Conservation (phyloP, 768 basidiomycete species). For the Tubosaeta sp. region DNA sequence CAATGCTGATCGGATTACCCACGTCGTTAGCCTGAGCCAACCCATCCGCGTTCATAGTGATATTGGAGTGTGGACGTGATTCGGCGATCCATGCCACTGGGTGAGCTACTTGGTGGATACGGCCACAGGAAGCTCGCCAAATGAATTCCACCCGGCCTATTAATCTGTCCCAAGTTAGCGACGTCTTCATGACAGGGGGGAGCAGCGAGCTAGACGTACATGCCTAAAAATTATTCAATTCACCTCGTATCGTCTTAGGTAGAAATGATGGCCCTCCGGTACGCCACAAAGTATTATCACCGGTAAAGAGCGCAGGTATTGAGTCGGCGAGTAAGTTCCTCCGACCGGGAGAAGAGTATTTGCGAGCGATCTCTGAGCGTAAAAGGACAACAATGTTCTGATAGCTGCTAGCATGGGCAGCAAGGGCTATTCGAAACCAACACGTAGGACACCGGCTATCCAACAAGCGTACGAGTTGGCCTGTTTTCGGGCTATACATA, state of each 20-base stretch:
- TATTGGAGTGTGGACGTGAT: not conserved
- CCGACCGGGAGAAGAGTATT: not conserved
- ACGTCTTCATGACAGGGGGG: not conserved
- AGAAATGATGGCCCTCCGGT: not conserved
- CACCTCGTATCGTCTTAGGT: not conserved
- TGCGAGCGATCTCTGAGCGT: not conserved
- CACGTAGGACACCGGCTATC: not conserved
- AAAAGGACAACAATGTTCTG: not conserved
- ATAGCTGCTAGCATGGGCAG: not conserved
- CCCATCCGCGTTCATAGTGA: not conserved
- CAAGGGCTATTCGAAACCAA: not conserved
- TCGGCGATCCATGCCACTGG: not conserved
- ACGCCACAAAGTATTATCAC: not conserved
- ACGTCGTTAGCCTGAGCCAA: not conserved
- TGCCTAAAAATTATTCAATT: not conserved
- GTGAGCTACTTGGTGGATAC: not conserved
- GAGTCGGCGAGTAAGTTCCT: not conserved
- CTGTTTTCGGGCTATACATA: not conserved
- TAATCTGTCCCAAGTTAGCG: not conserved
- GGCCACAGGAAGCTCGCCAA: not conserved
- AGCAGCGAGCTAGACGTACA: not conserved
- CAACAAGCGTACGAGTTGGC: not conserved
- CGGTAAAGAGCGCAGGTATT: not conserved
- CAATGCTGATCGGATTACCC: not conserved
- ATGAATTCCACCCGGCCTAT: not conserved